Base-by-base conservation (phyloP, 179 eudicot species). In the Spinacia oleracea region DNA sequence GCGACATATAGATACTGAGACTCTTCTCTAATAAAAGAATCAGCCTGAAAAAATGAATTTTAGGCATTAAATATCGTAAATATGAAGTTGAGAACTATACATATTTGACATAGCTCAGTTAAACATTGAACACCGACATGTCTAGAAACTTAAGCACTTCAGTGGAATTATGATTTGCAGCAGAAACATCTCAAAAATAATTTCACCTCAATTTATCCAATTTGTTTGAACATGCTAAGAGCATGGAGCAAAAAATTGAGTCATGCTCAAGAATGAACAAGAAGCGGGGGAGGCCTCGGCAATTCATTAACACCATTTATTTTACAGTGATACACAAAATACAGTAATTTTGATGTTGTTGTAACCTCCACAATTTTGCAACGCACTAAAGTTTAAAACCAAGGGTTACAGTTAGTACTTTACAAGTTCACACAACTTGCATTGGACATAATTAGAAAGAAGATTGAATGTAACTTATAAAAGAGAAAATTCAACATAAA, bases 21-120 rank as follows among this genome's bases (percentile, higher is more conserved):
- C 82, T 96, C 98, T 77, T 89, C 90, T 34, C 83, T 83, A 29
- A 94, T 90, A 67, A 92, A 81, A 64, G 86, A 53, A 80, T 85
- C 93, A 81, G 99, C 97, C 98, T 94, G 92, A 53, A 74, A 74
- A 18, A 75, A 58, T 70, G 45, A 69, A 64, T n/a, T 43, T 42
- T 64, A 80, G 32, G 25, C 25, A 72, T 60, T 38, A 8, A 32
- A 76, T 38, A 67, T 40, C 34, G 72, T n/a, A 48, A 10, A 68
- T 14, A 73, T 53, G 32, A 15, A 70, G n/a, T n/a, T n/a, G n/a
- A n/a, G n/a, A n/a, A n/a, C n/a, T n/a, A 27, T 40, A 53, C 29
- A 27, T 8, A 34, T n/a, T 18, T 53, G 20, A 77, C 9, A 66
- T 10, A 25, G 20, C 38, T 18, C 35, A 35, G n/a, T 18, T 12